Conservation (phyloP, 208 protist genomes). For the Crithidia sp. region DNA sequence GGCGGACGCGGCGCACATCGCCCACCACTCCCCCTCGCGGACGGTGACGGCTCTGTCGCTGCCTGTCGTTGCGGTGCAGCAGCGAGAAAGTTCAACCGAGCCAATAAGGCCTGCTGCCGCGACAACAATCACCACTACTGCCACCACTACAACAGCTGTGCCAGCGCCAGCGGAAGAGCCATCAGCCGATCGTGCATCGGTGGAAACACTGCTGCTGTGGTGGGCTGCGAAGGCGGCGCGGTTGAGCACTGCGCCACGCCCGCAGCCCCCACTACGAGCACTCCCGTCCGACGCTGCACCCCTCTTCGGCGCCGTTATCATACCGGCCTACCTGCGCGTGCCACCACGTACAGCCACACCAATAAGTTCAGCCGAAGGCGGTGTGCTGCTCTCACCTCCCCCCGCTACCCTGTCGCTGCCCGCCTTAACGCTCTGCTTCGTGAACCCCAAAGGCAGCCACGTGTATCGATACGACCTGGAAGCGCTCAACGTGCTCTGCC, state of each 20-base stretch:
- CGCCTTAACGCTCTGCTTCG: conserved; percentile 23
- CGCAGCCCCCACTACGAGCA: not conserved
- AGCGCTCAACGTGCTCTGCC: conserved; percentile 31
- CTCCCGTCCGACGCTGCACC: conserved; percentile 16
- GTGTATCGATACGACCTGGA: conserved; percentile 38
- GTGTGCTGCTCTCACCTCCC: not conserved
- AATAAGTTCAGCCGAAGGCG: not conserved
- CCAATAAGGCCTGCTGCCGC: no score
- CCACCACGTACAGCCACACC: not conserved
- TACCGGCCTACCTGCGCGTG: conserved; percentile 10
- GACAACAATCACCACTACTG: no score
- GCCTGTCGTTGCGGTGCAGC: no score
- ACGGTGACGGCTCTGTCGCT: not conserved
- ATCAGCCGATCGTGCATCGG: not conserved
- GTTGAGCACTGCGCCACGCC: not conserved
- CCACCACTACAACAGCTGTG: no score
- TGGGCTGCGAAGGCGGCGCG: conserved; percentile 14
- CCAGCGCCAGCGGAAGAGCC: not conserved
- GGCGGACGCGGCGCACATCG: conserved; percentile 5
- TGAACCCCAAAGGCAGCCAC: conserved; percentile 27
- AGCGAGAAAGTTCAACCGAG: no score
- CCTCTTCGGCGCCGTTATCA: conserved; percentile 30
- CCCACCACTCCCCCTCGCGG: not conserved
- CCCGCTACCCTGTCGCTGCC: conserved; percentile 12
- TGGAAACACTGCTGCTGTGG: conserved; percentile 14